Evolutionary conservation across 2,329 filamentous ascomycete species (phyloP).

Genomic region (Clonostachys chloroleuca): DNA sequence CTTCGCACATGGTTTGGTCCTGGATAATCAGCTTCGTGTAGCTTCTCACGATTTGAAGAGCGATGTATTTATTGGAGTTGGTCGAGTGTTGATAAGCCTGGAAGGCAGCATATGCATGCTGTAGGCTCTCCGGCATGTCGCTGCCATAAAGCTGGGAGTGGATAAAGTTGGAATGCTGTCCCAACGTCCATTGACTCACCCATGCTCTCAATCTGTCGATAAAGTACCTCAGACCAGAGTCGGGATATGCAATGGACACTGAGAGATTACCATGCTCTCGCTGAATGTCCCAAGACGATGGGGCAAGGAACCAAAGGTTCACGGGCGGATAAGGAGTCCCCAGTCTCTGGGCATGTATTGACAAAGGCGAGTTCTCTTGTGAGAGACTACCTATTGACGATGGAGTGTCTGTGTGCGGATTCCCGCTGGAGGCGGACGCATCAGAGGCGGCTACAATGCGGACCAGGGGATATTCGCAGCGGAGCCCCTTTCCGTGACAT

Average conservation of each 20-base stretch:
- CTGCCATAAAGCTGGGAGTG: constrained; percentile 1
- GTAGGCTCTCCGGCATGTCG: neutral
- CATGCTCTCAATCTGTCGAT: constrained; percentile 2
- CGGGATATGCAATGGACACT: neutral
- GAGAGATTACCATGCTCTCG: too few species aligned
- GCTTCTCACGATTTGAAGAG: neutral
- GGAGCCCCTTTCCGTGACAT: neutral
- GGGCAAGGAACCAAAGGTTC: too few species aligned
- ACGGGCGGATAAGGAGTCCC: too few species aligned
- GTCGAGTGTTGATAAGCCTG: neutral
- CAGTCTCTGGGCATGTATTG: too few species aligned
- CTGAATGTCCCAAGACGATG: too few species aligned
- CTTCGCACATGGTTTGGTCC: constrained; percentile 1
- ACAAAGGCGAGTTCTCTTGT: too few species aligned
- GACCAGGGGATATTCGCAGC: neutral
- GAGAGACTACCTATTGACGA: too few species aligned
- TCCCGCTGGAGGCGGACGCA: too few species aligned
- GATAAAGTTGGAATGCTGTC: constrained; percentile 1
- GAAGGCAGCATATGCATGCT: constrained; percentile 1
- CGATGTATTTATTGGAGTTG: neutral
- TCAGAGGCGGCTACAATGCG: neutral
- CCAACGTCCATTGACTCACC: constrained; percentile 2
- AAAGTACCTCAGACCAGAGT: constrained; percentile 1
- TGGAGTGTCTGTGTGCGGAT: too few species aligned
- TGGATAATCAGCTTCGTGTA: constrained; percentile 2